These are phyloP conservation scores for Vanilla planifolia DNA, from an alignment of 106 monocot species.

Conservation along the genomic window DNA sequence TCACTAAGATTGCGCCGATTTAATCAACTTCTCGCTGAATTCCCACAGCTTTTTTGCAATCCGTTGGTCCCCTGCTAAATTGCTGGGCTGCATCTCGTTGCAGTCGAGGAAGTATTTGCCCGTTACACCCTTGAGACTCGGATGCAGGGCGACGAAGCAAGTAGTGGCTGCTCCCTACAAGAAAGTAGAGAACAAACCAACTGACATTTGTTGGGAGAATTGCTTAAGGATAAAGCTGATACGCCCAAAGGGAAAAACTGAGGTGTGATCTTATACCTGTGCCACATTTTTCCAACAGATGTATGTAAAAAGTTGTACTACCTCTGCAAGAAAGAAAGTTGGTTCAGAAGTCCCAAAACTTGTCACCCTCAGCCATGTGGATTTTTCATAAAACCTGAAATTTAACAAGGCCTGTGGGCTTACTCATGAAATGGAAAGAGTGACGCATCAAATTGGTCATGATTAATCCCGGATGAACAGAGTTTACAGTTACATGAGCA, in stretches of 20 bases:
- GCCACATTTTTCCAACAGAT: conserved; percentile 88
- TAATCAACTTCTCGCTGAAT: conserved; percentile 64
- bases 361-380: background rate
- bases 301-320: conserved; percentile 46
- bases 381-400: background rate
- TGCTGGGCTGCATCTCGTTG: conserved; percentile 54
- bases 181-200: too few species aligned
- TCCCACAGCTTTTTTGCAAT: conserved; percentile 71
- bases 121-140: conserved; percentile 49
- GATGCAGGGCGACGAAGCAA: conserved; percentile 77
- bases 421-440: conserved; percentile 72
- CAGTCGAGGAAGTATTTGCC: conserved; percentile 87
- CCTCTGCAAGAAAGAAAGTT: conserved; percentile 32
- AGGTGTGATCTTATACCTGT: too few species aligned
- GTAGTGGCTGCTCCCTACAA: conserved; percentile 87
- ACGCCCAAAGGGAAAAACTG: too few species aligned
- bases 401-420: background rate
- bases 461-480: conserved; percentile 89
- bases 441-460: conserved; percentile 93
- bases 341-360: background rate
- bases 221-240: too few species aligned
- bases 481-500: conserved; percentile 77
- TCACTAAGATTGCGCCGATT: too few species aligned
- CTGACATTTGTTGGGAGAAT: too few species aligned
- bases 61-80: conserved; percentile 28